Evolutionary conservation across 176 grass and related monocot genomes (phyloP).

Genomic region (Aegilops umbellulata): DNA sequence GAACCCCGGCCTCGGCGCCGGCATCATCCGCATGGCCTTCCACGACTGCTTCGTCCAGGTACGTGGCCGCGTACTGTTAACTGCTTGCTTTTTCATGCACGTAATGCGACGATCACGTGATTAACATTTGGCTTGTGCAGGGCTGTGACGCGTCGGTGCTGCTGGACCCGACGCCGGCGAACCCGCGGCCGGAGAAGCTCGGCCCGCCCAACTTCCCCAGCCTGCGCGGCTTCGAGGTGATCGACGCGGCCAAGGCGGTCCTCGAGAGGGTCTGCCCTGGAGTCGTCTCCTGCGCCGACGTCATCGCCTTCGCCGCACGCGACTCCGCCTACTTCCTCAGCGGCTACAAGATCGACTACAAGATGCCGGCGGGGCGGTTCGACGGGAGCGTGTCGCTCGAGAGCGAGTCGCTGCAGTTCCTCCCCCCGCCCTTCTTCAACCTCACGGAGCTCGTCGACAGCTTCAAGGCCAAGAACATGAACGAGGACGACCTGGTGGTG

Average conservation of each 20-base stretch:
- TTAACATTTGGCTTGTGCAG: background rate
- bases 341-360: slow-evolving; percentile 7
- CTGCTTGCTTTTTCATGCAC: background rate
- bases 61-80: too few species aligned
- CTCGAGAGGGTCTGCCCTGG: slow-evolving; percentile 20
- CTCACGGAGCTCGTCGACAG: background rate
- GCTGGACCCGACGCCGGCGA: background rate
- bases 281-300: slow-evolving; percentile 38
- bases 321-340: slow-evolving; percentile 16
- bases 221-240: slow-evolving; percentile 45
- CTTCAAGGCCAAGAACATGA: slow-evolving; percentile 42
- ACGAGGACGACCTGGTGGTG: slow-evolving; percentile 33
- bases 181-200: slow-evolving; percentile 5
- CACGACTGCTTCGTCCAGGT: slow-evolving; percentile 82
- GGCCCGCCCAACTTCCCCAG: slow-evolving; percentile 1
- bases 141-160: slow-evolving; percentile 13
- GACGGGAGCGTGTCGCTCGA: slow-evolving; percentile 43
- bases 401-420: slow-evolving; percentile 30
- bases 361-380: slow-evolving; percentile 25
- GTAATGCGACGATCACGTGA: background rate
- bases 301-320: slow-evolving; percentile 29
- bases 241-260: slow-evolving; percentile 42
- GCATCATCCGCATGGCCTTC: slow-evolving; percentile 62
- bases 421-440: slow-evolving; percentile 4
- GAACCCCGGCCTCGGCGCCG: slow-evolving; percentile 49